phyloP scores from a whole-genome alignment of 2,329 filamentous ascomycete species.

The Blastomyces gilchristii region DNA sequence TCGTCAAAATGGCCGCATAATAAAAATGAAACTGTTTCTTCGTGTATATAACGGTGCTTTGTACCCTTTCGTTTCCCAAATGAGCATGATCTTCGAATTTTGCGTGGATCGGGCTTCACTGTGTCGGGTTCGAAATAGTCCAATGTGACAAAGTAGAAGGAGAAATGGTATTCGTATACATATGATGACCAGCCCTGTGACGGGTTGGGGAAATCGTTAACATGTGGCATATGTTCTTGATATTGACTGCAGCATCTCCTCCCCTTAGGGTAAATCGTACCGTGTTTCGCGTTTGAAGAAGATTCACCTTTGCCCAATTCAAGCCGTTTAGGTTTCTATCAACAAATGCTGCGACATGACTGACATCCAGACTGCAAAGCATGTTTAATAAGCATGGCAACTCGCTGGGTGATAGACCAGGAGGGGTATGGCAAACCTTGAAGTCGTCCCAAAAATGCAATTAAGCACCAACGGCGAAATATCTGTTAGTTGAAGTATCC shows the following conservation, averaged over 20 bases:
- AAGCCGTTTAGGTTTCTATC: slow-evolving; percentile 8
- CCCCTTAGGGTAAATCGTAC: not conserved
- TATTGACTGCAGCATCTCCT: not conserved
- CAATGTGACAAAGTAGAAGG: slow-evolving; percentile 11
- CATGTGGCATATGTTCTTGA: not conserved
- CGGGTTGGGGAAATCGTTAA: not conserved
- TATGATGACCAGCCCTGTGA: slow-evolving; percentile 7
- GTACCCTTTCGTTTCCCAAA: slow-evolving; percentile 7
- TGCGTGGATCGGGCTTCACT: slow-evolving; percentile 8
- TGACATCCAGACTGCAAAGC: slow-evolving; percentile 1
- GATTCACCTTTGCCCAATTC: slow-evolving; percentile 10
- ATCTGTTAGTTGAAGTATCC: slow-evolving; percentile 6
- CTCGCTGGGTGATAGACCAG: not conserved
- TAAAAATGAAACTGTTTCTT: slow-evolving; percentile 10
- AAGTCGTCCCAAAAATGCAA: slow-evolving; percentile 8
- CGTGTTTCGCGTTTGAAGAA: slow-evolving; percentile 7
- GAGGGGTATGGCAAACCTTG: not conserved
- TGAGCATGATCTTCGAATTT: slow-evolving; percentile 8
- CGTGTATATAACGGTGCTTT: slow-evolving; percentile 10
- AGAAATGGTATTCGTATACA: slow-evolving; percentile 11
- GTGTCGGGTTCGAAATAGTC: slow-evolving; percentile 6
- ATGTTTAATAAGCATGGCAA: not conserved
- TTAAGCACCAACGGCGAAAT: slow-evolving; percentile 9
- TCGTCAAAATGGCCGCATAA: slow-evolving; percentile 9
- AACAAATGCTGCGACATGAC: slow-evolving; percentile 6